Evolutionary conservation across 257 asterid species (phyloP).

Genomic region (Parsonsia alboflavescens): DNA sequence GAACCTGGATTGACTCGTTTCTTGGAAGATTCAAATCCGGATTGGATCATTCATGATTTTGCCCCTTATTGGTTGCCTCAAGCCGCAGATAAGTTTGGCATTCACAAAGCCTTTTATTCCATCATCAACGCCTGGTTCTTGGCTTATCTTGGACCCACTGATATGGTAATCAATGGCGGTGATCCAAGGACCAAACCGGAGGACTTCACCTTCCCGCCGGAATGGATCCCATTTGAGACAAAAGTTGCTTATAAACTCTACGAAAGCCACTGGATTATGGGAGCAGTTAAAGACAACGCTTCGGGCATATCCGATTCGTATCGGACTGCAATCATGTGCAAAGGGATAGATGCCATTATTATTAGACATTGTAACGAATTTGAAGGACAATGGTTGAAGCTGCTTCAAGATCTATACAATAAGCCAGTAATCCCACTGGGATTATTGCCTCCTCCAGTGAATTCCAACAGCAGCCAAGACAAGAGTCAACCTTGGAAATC

Average conservation of each 20-base stretch:
- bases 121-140: background rate
- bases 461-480: background rate
- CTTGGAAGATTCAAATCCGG: slow-evolving; percentile 3
- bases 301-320: background rate
- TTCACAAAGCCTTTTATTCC: slow-evolving; percentile 12
- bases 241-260: slow-evolving; percentile 17
- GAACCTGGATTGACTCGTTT: slow-evolving; percentile 12
- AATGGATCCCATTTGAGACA: slow-evolving; percentile 26
- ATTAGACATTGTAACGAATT: slow-evolving; percentile 16
- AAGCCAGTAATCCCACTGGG: slow-evolving; percentile 27
- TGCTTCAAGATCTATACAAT: slow-evolving; percentile 20
- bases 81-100: background rate
- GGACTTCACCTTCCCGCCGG: slow-evolving; percentile 22
- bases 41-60: slow-evolving; percentile 30
- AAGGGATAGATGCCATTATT: slow-evolving; percentile 9
- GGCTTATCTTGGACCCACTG: slow-evolving; percentile 1
- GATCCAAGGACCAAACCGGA: slow-evolving; percentile 16
- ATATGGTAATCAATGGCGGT: background rate
- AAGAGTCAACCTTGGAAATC: slow-evolving; percentile 10
- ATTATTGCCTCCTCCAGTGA: slow-evolving; percentile 17
- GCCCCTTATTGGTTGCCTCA: slow-evolving; percentile 27
- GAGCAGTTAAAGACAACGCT: background rate
- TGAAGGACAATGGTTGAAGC: slow-evolving; percentile 29
- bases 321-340: background rate
- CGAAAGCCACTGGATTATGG: slow-evolving; percentile 15